These are phyloP conservation scores for Pichia occidentalis DNA, from an alignment of 805 yeast genomes.

Conservation along the genomic window DNA sequence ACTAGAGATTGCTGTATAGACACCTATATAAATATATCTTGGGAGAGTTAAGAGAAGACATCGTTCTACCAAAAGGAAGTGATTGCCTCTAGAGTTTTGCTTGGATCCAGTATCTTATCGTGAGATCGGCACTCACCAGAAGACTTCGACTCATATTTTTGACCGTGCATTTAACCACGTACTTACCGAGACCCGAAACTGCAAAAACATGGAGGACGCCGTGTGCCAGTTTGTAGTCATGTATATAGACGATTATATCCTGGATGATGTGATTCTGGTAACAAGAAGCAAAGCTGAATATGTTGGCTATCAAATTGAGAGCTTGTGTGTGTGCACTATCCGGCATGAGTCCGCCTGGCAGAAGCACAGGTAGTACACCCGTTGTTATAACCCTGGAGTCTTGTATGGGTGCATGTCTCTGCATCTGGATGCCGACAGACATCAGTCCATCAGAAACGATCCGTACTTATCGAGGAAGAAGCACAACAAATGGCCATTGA, in stretches of 20 bases:
- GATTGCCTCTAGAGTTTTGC: slow-evolving; percentile 17
- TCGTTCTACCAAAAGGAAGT: no score
- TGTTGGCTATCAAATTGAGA: slow-evolving; percentile 9
- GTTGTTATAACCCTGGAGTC: slow-evolving; percentile 3
- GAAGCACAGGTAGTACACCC: slow-evolving; percentile 9
- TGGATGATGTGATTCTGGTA: not conserved
- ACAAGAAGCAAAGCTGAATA: slow-evolving; percentile 2
- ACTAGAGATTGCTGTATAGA: not conserved
- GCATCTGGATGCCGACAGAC: no score
- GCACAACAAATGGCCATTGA: no score
- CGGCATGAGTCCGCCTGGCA: not conserved
- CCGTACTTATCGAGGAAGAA: no score
- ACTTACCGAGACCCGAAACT: slow-evolving; percentile 11
- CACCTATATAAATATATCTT: not conserved
- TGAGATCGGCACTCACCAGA: slow-evolving; percentile 8
- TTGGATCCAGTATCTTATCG: not conserved
- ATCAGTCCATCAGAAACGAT: no score
- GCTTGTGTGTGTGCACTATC: slow-evolving; percentile 7
- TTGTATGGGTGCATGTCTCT: no score
- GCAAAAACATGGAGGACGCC: slow-evolving; percentile 12
- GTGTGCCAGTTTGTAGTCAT: slow-evolving; percentile 10
- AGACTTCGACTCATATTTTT: slow-evolving; percentile 9
- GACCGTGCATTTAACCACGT: slow-evolving; percentile 9
- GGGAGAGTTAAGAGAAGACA: no score
- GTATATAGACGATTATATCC: slow-evolving; percentile 6